phyloP scores from a whole-genome alignment of 176 grass and related monocot genomes.

The Oryza glaberrima region DNA sequence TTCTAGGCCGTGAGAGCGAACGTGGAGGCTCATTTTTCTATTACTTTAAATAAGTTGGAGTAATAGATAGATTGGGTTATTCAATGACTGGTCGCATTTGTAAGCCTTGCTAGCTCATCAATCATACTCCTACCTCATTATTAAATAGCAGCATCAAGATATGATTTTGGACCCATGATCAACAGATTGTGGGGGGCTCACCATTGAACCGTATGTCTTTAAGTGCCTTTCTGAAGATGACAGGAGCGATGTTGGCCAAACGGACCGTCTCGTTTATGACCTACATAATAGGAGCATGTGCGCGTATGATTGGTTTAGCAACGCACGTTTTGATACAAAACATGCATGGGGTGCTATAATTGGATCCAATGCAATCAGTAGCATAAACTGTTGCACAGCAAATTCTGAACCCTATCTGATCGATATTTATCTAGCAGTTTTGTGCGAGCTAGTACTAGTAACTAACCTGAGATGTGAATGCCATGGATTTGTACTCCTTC shows the following conservation, averaged over 20 bases:
- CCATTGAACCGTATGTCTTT: conserved; percentile 54
- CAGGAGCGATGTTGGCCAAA: conserved; percentile 60
- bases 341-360: neutral
- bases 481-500: conserved; percentile 62
- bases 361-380: neutral
- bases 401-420: neutral
- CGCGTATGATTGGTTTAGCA: neutral
- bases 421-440: neutral
- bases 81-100: neutral
- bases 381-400: neutral
- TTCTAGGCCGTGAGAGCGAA: no score
- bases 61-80: no score
- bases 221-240: conserved; percentile 62
- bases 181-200: neutral
- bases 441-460: neutral
- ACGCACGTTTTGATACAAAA: neutral
- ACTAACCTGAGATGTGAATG: conserved; percentile 51
- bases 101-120: neutral
- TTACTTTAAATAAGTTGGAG: no score
- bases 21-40: no score
- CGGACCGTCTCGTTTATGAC: conserved; percentile 64
- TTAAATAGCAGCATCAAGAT: neutral
- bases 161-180: neutral
- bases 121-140: neutral
- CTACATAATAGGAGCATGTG: conserved; percentile 12